phyloP scores from a whole-genome alignment of 2,329 filamentous ascomycete genomes.

The Knufia fluminis region DNA sequence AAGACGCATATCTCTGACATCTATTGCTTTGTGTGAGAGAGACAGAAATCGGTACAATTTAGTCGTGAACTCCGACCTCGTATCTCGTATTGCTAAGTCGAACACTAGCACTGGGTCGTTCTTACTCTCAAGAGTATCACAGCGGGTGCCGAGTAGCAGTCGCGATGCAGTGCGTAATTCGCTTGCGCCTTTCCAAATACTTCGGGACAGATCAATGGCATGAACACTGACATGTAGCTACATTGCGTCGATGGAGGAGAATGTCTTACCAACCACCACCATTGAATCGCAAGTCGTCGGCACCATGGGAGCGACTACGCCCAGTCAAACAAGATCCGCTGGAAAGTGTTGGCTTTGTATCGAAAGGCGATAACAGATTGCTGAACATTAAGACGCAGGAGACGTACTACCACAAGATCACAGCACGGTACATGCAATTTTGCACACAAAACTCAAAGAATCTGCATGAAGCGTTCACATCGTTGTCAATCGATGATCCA shows the following conservation, averaged over 20 bases:
- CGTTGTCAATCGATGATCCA: slow-evolving; percentile 41
- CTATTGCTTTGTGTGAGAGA: no score
- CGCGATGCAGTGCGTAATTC: neutral
- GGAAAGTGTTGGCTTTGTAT: slow-evolving; percentile 73
- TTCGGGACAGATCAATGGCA: neutral
- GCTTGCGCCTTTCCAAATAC: no score
- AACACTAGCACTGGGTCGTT: no score
- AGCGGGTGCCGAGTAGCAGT: no score
- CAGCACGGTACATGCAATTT: slow-evolving; percentile 81
- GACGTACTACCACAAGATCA: slow-evolving; percentile 75
- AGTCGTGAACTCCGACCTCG: no score
- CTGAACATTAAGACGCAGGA: slow-evolving; percentile 72
- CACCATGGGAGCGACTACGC: slow-evolving; percentile 58
- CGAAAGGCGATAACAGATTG: slow-evolving; percentile 78
- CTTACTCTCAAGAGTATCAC: no score
- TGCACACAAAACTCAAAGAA: slow-evolving; percentile 67
- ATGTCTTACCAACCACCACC: slow-evolving; percentile 19
- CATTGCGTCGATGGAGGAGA: neutral
- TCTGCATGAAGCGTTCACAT: slow-evolving; percentile 65
- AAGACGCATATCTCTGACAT: no score
- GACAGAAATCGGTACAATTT: no score
- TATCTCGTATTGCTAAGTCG: slow-evolving; percentile 11
- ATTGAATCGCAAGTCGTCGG: slow-evolving; percentile 18
- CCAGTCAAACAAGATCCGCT: slow-evolving; percentile 67
- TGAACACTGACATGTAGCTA: neutral